Percentiles rank a stretch among this genome's conserved stretches.
These are phyloP conservation scores for Linum usitatissimum DNA, from an alignment of 345 rosid species.

Conservation along the genomic window DNA sequence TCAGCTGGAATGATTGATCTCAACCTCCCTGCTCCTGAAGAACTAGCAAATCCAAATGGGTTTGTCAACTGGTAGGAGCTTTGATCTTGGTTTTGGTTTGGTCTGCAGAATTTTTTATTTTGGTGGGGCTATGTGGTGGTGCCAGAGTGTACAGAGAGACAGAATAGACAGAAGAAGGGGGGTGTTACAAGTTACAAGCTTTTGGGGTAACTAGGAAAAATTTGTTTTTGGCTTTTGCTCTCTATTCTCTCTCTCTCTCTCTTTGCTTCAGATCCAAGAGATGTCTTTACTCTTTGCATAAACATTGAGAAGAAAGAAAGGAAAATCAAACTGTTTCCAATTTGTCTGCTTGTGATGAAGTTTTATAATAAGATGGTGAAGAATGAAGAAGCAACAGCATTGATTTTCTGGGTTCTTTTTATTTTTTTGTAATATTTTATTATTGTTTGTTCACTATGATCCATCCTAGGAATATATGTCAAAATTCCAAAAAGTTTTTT, in stretches of 20 bases:
- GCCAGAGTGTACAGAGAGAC: background rate
- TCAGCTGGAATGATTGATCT: slow-evolving; percentile 48
- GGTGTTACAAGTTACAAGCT: background rate
- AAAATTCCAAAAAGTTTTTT: background rate
- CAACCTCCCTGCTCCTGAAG: slow-evolving; percentile 80
- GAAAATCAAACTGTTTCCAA: background rate
- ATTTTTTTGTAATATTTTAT: no score
- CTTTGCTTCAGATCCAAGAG: background rate
- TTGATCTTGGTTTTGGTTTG: background rate
- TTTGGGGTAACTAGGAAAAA: background rate
- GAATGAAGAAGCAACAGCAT: background rate
- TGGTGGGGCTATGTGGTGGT: background rate
- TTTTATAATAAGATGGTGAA: no score
- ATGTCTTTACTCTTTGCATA: background rate
- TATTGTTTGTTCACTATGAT: background rate
- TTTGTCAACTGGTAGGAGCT: slow-evolving; percentile 25
- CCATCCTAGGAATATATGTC: background rate
- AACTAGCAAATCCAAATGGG: slow-evolving; percentile 17
- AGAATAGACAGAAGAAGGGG: background rate
- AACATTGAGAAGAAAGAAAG: background rate
- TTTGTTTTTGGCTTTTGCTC: background rate
- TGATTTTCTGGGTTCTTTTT: background rate
- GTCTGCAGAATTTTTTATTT: background rate
- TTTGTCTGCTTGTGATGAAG: background rate
- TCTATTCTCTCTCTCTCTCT: background rate